Percentiles rank a stretch among this genome's conserved stretches.
These are phyloP conservation scores for Excoecaria agallocha DNA, from an alignment of 345 rosid genomes.

Conservation along the genomic window DNA sequence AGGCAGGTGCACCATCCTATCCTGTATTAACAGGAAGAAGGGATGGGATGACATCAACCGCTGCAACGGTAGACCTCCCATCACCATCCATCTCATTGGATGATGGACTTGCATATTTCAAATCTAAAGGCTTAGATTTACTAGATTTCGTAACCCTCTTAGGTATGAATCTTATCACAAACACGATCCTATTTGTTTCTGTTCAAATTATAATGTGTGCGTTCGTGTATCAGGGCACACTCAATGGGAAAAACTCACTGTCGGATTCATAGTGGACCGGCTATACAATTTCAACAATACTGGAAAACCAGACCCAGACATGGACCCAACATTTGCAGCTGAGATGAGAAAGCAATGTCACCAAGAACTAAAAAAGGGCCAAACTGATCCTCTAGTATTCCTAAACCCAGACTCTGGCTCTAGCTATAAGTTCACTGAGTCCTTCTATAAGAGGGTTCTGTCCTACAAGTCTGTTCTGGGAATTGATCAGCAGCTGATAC, in stretches of 20 bases:
- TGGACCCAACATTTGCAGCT: slow-evolving; percentile 24
- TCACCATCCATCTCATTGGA: slow-evolving; percentile 22
- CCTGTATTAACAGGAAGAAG: slow-evolving; percentile 31
- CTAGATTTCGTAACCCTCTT: slow-evolving; percentile 25
- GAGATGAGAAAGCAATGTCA: slow-evolving; percentile 27
- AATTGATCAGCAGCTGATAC: slow-evolving; percentile 67
- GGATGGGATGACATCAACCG: slow-evolving; percentile 19
- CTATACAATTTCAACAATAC: slow-evolving; percentile 30
- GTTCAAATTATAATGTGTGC: not conserved
- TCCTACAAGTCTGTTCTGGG: slow-evolving; percentile 50
- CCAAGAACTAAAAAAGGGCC: slow-evolving; percentile 39
- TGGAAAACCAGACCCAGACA: slow-evolving; percentile 26
- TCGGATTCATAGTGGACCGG: slow-evolving; percentile 17
- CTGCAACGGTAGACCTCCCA: slow-evolving; percentile 22
- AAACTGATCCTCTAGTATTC: slow-evolving; percentile 49
- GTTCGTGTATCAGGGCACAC: slow-evolving; percentile 19
- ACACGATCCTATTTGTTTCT: not conserved
- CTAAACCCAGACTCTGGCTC: slow-evolving; percentile 60
- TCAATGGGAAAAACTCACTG: slow-evolving; percentile 24
- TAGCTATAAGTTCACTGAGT: slow-evolving; percentile 40
- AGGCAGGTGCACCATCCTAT: slow-evolving; percentile 33
- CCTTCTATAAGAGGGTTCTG: slow-evolving; percentile 51
- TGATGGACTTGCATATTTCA: slow-evolving; percentile 21
- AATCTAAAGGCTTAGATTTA: slow-evolving; percentile 17
- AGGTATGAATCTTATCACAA: slow-evolving; percentile 7